These are phyloP conservation scores for Citrus unshiu DNA, from an alignment of 345 rosid genomes.

Conservation along the genomic window DNA sequence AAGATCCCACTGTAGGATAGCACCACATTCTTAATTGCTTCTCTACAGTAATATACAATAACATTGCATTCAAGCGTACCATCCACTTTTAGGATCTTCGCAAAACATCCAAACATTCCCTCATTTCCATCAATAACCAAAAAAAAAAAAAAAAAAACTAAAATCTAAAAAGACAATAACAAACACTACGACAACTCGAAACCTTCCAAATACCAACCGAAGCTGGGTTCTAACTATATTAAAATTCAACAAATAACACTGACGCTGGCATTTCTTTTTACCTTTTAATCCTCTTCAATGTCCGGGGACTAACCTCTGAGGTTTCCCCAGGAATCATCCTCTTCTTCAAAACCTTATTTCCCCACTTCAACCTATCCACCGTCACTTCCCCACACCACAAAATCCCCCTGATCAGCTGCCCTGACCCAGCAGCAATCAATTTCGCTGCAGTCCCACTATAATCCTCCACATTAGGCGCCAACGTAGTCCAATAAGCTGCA, in stretches of 20 bases:
- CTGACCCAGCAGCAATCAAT: constrained; percentile 75
- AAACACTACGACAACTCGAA: not conserved
- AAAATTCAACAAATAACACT: not conserved
- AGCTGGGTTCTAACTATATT: not conserved
- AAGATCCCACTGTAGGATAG: not conserved
- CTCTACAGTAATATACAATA: not conserved
- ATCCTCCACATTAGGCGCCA: constrained; percentile 96
- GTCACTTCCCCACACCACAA: constrained; percentile 99
- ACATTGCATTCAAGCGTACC: not conserved
- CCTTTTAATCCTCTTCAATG: constrained; percentile 80
- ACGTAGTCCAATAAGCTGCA: constrained; percentile 81
- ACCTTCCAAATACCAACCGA: not conserved
- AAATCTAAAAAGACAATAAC: not conserved
- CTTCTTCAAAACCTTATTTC: constrained; percentile 69
- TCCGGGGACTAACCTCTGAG: constrained; percentile 55
- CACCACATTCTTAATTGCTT: not conserved
- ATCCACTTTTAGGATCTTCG: not conserved
- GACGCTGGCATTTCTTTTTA: constrained; percentile 10
- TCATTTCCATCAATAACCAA: not conserved
- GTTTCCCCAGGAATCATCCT: constrained; percentile 50
- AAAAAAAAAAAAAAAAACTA: not conserved
- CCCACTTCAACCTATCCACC: constrained; percentile 71
- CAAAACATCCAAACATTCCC: not conserved
- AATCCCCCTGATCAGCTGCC: constrained; percentile 81
- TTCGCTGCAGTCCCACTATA: constrained; percentile 65